Base-by-base conservation (phyloP, 345 rosid species). In the Gossypium ekmanianum region DNA sequence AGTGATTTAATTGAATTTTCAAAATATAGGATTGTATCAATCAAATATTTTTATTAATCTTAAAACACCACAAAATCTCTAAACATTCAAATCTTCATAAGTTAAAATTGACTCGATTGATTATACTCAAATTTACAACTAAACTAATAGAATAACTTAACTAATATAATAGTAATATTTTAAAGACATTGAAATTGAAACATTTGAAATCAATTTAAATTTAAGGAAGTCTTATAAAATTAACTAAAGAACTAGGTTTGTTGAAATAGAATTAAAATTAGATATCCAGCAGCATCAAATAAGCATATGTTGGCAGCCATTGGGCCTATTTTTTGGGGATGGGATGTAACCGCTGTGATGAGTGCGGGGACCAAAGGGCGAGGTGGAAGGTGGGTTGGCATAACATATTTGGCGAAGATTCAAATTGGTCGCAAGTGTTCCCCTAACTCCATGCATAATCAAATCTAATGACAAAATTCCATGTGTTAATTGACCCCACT, bases 401-500 rank as follows among this genome's bases (percentile, higher is more conserved):
- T 50, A 69, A 27, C 26, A 17, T 51, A 9, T 69, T 69, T 50
- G 59, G 26, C 10, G 16, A 16, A 26, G 59, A 27, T 24, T 56
- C 18, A 24, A 9, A 66, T 20, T 54, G 56, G 29, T 18, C 18
- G 71, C 61, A 22, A 22, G 16, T 71, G 79, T 72, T n/a, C 17
- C 66, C 77, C 66, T 1, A 43, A 29, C 50, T 17, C 41, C 65
- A 41, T 50, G 51, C 51, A 66, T 52, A 29, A 44, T 59, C 47
- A 48, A 64, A 20, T 77, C 43, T 12, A 14, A n/a, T 51, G 73
- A 69, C 73, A 50, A 27, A 27, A 11, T 27, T 55, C n/a, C 18
- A 7, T 41, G 17, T 74, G 39, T 26, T 1, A 45, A 72, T 64
- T 27, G 68, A 56, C 50, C 81, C 71, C 74, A 68, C 73, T 14